Conservation (phyloP, 495 filamentous ascomycete genomes). For the Aspergillus olivimuriae region DNA sequence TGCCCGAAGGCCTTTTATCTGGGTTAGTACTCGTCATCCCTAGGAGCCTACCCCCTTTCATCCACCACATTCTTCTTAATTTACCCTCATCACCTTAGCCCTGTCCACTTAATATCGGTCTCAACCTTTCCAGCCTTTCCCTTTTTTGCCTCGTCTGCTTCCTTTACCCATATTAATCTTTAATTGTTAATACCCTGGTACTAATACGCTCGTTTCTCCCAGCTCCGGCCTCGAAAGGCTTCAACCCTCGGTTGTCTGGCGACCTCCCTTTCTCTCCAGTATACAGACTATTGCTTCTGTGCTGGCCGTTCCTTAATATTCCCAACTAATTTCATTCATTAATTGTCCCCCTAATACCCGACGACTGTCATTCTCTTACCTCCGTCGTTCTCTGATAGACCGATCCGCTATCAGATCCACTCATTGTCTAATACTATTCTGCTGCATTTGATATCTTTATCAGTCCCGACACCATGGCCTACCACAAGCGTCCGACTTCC, state of each 20-base stretch:
- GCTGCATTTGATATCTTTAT: constrained; percentile 14
- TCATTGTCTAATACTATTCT: constrained; percentile 19
- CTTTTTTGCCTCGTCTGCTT: background rate
- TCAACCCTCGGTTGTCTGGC: constrained; percentile 30
- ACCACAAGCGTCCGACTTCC: constrained; percentile 45
- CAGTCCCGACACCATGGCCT: constrained; percentile 62
- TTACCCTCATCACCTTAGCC: constrained; percentile 15
- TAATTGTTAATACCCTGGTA: constrained; percentile 11
- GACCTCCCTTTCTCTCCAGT: constrained; percentile 32
- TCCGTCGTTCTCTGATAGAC: constrained; percentile 41
- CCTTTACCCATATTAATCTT: constrained; percentile 14
- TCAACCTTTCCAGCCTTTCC: constrained; percentile 4
- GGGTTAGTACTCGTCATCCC: constrained; percentile 38
- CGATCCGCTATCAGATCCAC: constrained; percentile 29
- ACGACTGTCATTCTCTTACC: constrained; percentile 52
- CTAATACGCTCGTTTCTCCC: constrained; percentile 38
- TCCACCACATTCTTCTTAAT: constrained; percentile 19
- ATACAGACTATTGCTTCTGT: constrained; percentile 32
- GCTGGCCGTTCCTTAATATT: constrained; percentile 42
- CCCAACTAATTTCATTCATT: constrained; percentile 37
- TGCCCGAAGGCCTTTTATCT: constrained; percentile 42
- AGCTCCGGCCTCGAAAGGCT: constrained; percentile 38
- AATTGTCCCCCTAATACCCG: too few species aligned
- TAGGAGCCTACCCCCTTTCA: constrained; percentile 19
- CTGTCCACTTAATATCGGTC: constrained; percentile 7